Conservation (phyloP, 176 grass and related monocot genomes). For the Phyllostachys edulis region DNA sequence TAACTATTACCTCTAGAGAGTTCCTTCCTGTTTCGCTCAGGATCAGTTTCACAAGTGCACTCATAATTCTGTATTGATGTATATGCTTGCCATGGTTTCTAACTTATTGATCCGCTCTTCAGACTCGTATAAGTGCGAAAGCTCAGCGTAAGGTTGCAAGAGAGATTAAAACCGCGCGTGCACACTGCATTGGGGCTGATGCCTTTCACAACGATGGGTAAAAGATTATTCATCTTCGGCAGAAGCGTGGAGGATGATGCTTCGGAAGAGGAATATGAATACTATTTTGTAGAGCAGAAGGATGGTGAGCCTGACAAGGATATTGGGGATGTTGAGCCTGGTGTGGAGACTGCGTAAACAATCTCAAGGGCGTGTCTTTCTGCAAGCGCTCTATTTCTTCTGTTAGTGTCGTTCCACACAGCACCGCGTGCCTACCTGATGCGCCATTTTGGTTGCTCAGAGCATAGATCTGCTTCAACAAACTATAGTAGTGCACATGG, state of each 20-base stretch:
- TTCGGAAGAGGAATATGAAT: constrained; percentile 42
- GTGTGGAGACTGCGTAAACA: constrained; percentile 10
- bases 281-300: constrained; percentile 28
- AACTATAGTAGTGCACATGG: not conserved
- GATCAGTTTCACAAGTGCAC: not conserved
- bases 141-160: constrained; percentile 91
- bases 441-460: not conserved
- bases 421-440: not conserved
- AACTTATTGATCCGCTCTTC: not conserved
- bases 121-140: constrained; percentile 93
- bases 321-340: not conserved
- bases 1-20: not conserved
- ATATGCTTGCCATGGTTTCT: not conserved
- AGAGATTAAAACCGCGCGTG: constrained; percentile 88
- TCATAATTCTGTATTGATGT: not conserved
- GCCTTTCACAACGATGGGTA: constrained; percentile 96
- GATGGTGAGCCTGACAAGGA: constrained; percentile 11
- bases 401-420: not conserved
- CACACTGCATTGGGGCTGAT: constrained; percentile 79
- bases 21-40: not conserved
- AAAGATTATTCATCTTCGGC: constrained; percentile 67
- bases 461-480: constrained; percentile 13
- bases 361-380: not conserved
- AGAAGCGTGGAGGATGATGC: constrained; percentile 63
- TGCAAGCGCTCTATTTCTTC: not conserved